Conservation (phyloP, 2,329 filamentous ascomycete species). For the Epichloe hybrida region DNA sequence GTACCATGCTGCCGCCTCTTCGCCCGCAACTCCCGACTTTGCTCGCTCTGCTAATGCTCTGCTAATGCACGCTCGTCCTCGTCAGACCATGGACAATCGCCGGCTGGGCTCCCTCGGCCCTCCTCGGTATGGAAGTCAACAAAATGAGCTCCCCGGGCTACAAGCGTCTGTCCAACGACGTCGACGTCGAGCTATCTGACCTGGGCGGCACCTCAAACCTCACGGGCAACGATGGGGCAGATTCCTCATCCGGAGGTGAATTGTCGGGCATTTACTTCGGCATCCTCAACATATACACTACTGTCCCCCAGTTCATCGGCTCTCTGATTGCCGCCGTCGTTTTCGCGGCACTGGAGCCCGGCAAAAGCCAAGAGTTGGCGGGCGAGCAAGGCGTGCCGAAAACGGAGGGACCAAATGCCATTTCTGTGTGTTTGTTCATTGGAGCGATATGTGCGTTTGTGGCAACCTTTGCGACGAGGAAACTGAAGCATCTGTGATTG, state of each 20-base stretch:
- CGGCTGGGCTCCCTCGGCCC: constrained; percentile 81
- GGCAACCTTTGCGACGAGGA: constrained; percentile 46
- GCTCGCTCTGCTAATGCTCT: neutral
- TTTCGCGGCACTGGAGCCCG: constrained; percentile 83
- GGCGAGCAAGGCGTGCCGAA: constrained; percentile 35
- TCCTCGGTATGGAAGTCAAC: constrained; percentile 91
- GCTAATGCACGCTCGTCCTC: neutral
- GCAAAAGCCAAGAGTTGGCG: constrained; percentile 61
- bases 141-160: constrained; percentile 46
- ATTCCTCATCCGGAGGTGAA: constrained; percentile 44
- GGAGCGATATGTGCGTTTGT: constrained; percentile 53
- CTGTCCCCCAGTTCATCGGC: constrained; percentile 83
- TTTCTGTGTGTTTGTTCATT: constrained; percentile 84
- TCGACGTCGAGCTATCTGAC: constrained; percentile 30
- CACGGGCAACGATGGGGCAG: constrained; percentile 27
- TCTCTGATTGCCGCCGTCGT: constrained; percentile 86
- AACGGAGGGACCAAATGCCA: constrained; percentile 64
- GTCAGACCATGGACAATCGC: constrained; percentile 66
- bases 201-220: constrained; percentile 22
- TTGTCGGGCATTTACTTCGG: constrained; percentile 90
- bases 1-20: constrained; percentile 15
- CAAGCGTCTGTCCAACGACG: constrained; percentile 33
- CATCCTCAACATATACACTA: constrained; percentile 92
- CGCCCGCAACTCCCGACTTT: neutral
- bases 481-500: constrained; percentile 29